Conservation (phyloP, 495 filamentous ascomycete genomes). For the Rostrohypoxylon terebratum region DNA sequence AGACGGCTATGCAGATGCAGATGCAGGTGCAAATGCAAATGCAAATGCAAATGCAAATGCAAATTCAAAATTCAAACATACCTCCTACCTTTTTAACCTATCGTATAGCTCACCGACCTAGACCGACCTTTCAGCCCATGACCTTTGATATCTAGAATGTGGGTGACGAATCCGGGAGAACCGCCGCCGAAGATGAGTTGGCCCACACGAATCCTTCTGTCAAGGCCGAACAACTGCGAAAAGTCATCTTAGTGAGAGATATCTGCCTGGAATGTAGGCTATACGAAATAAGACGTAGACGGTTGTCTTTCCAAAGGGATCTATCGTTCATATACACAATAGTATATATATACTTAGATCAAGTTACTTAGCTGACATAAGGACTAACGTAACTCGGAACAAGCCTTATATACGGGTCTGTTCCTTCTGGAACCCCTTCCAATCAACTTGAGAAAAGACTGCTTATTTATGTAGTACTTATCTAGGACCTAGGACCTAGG, state of each 20-base stretch:
- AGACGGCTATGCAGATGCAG: not conserved
- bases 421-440: not conserved
- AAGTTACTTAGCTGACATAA: not conserved
- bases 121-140: not conserved
- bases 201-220: not conserved
- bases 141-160: not conserved
- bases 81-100: not conserved
- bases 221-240: not conserved
- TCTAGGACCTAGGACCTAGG: too few species aligned
- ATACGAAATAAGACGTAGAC: not conserved
- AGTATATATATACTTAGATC: not conserved
- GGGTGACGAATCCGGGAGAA: not conserved
- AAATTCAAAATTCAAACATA: not conserved
- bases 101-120: not conserved
- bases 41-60: not conserved
- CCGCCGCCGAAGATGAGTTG: not conserved
- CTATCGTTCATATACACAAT: not conserved
- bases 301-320: not conserved
- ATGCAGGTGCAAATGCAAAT: not conserved
- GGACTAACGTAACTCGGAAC: not conserved
- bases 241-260: not conserved
- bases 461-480: too few species aligned
- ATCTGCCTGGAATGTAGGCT: slow-evolving; percentile 2
- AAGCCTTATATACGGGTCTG: not conserved
- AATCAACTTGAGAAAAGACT: too few species aligned